A percentile compares a stretch with the other conserved stretches of the same genome.
Evolutionary conservation across 768 basidiomycete genomes (phyloP).

Genomic region (Goffeauzyma gilvescens): DNA sequence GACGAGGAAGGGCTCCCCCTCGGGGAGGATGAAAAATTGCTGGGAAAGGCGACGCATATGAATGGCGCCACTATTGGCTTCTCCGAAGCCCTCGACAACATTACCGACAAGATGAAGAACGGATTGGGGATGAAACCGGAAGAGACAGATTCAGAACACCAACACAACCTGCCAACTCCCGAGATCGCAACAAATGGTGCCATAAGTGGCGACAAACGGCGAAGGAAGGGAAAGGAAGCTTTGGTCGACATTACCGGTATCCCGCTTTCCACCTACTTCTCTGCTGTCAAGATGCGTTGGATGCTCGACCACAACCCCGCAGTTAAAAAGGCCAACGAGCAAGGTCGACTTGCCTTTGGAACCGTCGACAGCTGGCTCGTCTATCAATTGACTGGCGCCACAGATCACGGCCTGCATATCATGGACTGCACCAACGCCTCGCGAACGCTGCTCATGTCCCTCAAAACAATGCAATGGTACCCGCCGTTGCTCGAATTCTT

Average conservation of each 20-base stretch:
- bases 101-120: background rate
- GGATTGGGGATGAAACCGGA: background rate
- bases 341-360: constrained; percentile 69
- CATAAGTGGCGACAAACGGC: constrained; percentile 10
- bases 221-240: constrained; percentile 24
- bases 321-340: constrained; percentile 57
- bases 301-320: constrained; percentile 72
- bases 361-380: constrained; percentile 94
- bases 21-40: constrained; percentile 44
- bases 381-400: constrained; percentile 74
- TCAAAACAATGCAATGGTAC: constrained; percentile 66
- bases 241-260: constrained; percentile 47
- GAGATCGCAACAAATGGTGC: background rate
- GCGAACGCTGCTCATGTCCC: constrained; percentile 76
- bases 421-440: constrained; percentile 92
- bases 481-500: constrained; percentile 69
- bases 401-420: constrained; percentile 50
- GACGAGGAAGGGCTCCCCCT: constrained; percentile 44
- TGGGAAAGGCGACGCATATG: too few relatives aligned
- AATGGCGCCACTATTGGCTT: too few relatives aligned
- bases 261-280: constrained; percentile 94
- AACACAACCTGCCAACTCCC: constrained; percentile 1
- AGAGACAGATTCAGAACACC: background rate
- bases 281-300: constrained; percentile 88
- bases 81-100: too few relatives aligned